Evolutionary conservation across 163 green algal species (phyloP).

Genomic region (Coccomyxa subellipsoidea): DNA sequence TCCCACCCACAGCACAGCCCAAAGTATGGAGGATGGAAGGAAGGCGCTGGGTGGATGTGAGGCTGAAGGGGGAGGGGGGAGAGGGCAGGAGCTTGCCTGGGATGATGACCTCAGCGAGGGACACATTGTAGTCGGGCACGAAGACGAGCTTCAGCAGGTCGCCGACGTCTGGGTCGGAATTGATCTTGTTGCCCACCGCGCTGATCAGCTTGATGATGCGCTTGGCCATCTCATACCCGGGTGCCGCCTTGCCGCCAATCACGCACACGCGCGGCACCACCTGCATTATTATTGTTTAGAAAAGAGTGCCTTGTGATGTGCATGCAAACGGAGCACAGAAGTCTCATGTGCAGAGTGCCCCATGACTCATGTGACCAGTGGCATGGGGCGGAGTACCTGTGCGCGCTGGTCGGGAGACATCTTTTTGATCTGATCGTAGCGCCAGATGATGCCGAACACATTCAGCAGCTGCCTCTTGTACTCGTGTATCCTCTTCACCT

Average conservation of each 20-base stretch:
- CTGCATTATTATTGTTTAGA: not conserved
- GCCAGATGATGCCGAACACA: slow-evolving; percentile 90
- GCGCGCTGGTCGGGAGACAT: slow-evolving; percentile 77
- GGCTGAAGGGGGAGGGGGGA: not conserved
- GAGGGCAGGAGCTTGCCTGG: slow-evolving; percentile 46
- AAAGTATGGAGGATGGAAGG: not conserved
- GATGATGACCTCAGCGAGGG: slow-evolving; percentile 89
- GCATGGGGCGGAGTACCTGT: slow-evolving; percentile 25
- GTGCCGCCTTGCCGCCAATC: slow-evolving; percentile 94
- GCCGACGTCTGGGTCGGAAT: slow-evolving; percentile 64
- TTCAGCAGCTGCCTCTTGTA: slow-evolving; percentile 99
- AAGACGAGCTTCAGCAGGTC: slow-evolving; percentile 91
- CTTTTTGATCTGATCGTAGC: slow-evolving; percentile 93
- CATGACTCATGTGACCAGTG: too few species aligned
- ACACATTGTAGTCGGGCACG: slow-evolving; percentile 98
- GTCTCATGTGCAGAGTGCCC: not conserved
- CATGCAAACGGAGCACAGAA: too few species aligned
- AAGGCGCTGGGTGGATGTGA: not conserved
- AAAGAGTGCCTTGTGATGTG: not conserved
- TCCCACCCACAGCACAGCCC: not conserved
- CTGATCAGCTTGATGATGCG: slow-evolving; percentile 93
- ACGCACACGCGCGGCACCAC: slow-evolving; percentile 81
- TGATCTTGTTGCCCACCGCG: slow-evolving; percentile 71
- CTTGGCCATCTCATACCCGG: slow-evolving; percentile 97
- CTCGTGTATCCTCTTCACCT: slow-evolving; percentile 99